Evolutionary conservation across 352 stramenopile species (phyloP).

Genomic region (Globisporangium echinulatum): DNA sequence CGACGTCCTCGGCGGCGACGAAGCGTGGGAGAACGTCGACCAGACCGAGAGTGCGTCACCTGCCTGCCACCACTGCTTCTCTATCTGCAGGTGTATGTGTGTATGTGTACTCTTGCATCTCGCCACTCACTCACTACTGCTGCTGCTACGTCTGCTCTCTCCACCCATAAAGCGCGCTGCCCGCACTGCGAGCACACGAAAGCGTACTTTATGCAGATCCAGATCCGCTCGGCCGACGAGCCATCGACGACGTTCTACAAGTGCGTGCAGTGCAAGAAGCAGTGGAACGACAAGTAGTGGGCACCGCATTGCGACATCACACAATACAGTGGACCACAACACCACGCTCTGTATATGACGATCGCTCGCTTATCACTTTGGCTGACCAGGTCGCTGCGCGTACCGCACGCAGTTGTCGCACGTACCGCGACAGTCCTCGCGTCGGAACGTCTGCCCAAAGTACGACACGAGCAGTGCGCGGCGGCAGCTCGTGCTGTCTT

Average conservation of each 20-base stretch:
- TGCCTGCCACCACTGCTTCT: neutral
- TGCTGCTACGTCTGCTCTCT: neutral
- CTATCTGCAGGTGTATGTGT: neutral
- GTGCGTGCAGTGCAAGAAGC: slow-evolving; percentile 96
- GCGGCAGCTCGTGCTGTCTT: slow-evolving; percentile 67
- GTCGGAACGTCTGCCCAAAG: slow-evolving; percentile 71
- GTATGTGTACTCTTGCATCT: slow-evolving; percentile 1
- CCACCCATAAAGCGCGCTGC: slow-evolving; percentile 67
- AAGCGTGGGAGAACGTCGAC: slow-evolving; percentile 98
- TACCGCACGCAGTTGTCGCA: slow-evolving; percentile 13
- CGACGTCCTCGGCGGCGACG: slow-evolving; percentile 96
- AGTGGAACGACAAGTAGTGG: slow-evolving; percentile 90
- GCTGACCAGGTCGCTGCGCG: slow-evolving; percentile 1
- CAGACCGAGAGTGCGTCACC: slow-evolving; percentile 86
- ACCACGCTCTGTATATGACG: neutral
- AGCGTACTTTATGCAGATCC: slow-evolving; percentile 99
- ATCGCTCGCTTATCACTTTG: slow-evolving; percentile 9
- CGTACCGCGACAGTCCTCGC: slow-evolving; percentile 48
- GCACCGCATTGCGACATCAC: neutral
- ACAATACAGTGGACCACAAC: neutral
- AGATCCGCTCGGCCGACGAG: slow-evolving; percentile 98
- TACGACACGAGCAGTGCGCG: slow-evolving; percentile 72
- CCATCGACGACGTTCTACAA: slow-evolving; percentile 99
- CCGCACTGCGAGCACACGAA: slow-evolving; percentile 93
- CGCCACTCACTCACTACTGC: neutral